These are phyloP conservation scores for Lepidium didymum DNA, from an alignment of 345 rosid genomes.

Conservation along the genomic window DNA sequence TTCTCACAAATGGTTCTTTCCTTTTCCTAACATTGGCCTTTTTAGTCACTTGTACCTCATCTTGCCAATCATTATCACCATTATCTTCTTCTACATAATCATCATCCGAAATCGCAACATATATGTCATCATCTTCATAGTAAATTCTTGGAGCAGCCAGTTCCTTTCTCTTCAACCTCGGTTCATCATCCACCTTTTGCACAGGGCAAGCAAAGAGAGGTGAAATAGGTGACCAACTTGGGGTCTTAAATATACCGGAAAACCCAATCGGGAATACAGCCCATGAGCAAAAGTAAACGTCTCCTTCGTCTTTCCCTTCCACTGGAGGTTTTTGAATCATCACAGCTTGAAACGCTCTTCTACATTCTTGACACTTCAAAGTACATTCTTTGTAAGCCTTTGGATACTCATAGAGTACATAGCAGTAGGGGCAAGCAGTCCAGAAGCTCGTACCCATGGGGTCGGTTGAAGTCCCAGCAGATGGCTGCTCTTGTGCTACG, in stretches of 20 bases:
- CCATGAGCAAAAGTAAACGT: slow-evolving; percentile 65
- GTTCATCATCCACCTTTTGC: slow-evolving; percentile 13
- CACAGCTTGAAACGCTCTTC: slow-evolving; percentile 76
- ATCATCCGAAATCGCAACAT: slow-evolving; percentile 50
- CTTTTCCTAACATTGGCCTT: slow-evolving; percentile 38
- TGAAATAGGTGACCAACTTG: slow-evolving; percentile 74
- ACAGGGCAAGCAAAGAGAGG: slow-evolving; percentile 47
- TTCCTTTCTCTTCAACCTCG: not conserved
- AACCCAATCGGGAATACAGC: slow-evolving; percentile 65
- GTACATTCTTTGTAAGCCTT: slow-evolving; percentile 71
- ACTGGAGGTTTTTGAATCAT: slow-evolving; percentile 54
- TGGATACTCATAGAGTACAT: slow-evolving; percentile 64
- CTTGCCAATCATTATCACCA: slow-evolving; percentile 53
- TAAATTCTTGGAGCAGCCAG: slow-evolving; percentile 28
- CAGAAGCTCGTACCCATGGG: slow-evolving; percentile 52
- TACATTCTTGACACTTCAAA: slow-evolving; percentile 69
- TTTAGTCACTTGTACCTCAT: slow-evolving; percentile 30
- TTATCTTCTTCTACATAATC: slow-evolving; percentile 40
- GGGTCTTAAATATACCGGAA: slow-evolving; percentile 28
- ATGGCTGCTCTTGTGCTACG: slow-evolving; percentile 3
- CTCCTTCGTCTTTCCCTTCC: slow-evolving; percentile 48
- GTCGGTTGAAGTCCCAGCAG: slow-evolving; percentile 9
- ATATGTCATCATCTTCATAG: slow-evolving; percentile 47
- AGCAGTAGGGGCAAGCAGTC: slow-evolving; percentile 96
- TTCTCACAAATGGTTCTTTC: slow-evolving; percentile 35